Conservation (phyloP, 441 rosid genomes). For the Arabidopsis hybrid region DNA sequence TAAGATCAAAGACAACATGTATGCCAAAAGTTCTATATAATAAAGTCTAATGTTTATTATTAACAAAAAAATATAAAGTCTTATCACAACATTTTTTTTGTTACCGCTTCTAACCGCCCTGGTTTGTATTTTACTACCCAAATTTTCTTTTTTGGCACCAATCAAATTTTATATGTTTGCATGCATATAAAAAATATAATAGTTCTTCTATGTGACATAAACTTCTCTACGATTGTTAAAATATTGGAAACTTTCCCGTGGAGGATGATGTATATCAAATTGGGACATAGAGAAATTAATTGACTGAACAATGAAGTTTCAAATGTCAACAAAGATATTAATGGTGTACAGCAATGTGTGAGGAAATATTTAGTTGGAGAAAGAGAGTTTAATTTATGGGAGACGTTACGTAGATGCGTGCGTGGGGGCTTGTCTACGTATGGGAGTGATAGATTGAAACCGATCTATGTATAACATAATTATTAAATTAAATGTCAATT, state of each 20-base stretch:
- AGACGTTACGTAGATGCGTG: constrained; percentile 29
- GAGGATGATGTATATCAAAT: constrained; percentile 4
- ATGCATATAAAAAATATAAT: neutral
- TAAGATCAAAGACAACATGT: neutral
- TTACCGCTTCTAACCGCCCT: no score
- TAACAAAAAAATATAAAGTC: no score
- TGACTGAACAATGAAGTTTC: constrained; percentile 15
- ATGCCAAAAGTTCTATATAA: neutral
- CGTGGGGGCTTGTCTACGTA: constrained; percentile 20
- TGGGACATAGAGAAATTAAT: constrained; percentile 33
- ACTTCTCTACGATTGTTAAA: neutral
- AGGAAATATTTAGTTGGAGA: constrained; percentile 24
- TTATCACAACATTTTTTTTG: no score
- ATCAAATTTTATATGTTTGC: neutral
- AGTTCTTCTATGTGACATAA: neutral
- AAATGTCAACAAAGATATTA: constrained; percentile 40
- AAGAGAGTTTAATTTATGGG: constrained; percentile 33
- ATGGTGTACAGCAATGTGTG: constrained; percentile 42
- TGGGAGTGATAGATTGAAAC: constrained; percentile 16
- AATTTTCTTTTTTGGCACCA: no score
- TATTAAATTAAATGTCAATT: no score
- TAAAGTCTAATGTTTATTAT: neutral
- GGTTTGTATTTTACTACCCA: no score
- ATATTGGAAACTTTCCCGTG: neutral
- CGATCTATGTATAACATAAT: neutral